Percentiles rank a stretch among this genome's conserved stretches.
Conservation (phyloP, 2,329 filamentous ascomycete species). For the Cercospora berteroae region DNA sequence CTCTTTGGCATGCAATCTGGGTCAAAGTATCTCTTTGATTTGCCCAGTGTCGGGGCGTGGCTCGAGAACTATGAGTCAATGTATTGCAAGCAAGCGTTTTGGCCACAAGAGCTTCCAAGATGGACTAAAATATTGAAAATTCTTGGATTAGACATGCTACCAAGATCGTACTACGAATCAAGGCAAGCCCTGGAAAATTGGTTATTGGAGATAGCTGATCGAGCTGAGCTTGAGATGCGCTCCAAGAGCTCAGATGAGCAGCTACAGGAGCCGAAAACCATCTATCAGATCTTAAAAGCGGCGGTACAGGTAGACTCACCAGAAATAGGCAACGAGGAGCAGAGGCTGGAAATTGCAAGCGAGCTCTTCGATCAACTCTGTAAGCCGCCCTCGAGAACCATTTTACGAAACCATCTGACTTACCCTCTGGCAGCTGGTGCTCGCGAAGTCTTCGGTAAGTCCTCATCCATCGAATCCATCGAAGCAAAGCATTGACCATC, state of each 20-base stretch:
- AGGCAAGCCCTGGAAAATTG: background rate
- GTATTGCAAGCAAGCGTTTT: background rate
- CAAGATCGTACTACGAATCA: background rate
- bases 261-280: background rate
- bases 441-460: background rate
- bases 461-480: background rate
- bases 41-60: background rate
- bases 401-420: background rate
- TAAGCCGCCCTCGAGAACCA: background rate
- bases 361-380: background rate
- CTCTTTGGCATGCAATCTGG: background rate
- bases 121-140: background rate
- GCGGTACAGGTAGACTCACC: background rate
- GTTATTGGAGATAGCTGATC: background rate
- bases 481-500: background rate
- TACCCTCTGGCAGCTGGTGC: background rate
- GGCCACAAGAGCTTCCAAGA: background rate
- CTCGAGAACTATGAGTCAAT: background rate
- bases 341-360: background rate
- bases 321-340: background rate
- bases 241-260: background rate
- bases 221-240: background rate
- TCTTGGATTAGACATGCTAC: background rate
- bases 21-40: background rate
- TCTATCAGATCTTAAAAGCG: background rate